Conservation (phyloP, 148 eudicot species). For the Rhododendron ovatum region DNA sequence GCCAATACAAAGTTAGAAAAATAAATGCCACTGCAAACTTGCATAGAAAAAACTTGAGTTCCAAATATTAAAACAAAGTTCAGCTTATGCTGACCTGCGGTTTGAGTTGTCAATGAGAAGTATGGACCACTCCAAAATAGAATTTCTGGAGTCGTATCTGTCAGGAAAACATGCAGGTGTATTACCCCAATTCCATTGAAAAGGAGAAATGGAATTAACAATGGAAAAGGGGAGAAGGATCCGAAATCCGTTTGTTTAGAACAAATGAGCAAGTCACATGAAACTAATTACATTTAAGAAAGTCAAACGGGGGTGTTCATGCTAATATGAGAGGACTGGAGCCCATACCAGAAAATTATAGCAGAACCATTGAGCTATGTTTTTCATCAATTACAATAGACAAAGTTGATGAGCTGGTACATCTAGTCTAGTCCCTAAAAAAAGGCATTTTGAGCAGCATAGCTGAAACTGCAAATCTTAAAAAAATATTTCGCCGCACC, state of each 20-base stretch:
- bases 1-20: conserved; percentile 3
- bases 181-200: not conserved
- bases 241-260: not conserved
- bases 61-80: not conserved
- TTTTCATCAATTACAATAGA: not conserved
- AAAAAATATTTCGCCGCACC: not conserved
- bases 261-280: not conserved
- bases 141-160: conserved; percentile 91
- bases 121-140: conserved; percentile 89
- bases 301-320: not conserved
- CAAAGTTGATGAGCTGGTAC: not conserved
- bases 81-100: conserved; percentile 55
- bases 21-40: not conserved
- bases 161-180: conserved; percentile 12
- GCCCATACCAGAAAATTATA: not conserved
- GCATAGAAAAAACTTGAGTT: not conserved
- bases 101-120: conserved; percentile 83
- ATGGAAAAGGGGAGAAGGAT: not conserved
- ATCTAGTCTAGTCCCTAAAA: not conserved
- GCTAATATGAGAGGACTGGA: not conserved
- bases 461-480: not conserved
- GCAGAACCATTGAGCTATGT: not conserved
- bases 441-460: not conserved
- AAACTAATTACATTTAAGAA: not conserved
- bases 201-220: not conserved